Evolutionary conservation across 2,329 filamentous ascomycete genomes (phyloP).

Genomic region (Scopulariopsis brevicaulis): DNA sequence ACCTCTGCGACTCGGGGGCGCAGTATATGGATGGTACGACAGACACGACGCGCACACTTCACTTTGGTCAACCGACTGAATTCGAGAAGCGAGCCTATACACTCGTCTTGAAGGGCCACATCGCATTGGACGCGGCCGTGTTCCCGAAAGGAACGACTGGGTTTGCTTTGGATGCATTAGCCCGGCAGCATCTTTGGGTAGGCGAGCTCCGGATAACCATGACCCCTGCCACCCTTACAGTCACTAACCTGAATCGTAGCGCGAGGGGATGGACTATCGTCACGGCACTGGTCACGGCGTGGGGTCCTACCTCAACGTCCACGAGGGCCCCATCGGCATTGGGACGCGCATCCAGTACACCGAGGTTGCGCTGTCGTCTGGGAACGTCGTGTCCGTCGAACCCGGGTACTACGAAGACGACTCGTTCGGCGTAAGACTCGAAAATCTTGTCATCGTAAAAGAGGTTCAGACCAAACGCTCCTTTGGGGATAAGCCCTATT

Average conservation of each 20-base stretch:
- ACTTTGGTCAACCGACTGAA: conserved; percentile 76
- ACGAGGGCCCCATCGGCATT: conserved; percentile 94
- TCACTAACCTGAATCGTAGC: conserved; percentile 19
- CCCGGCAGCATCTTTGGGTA: conserved; percentile 87
- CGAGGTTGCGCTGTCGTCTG: conserved; percentile 79
- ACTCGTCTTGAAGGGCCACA: conserved; percentile 87
- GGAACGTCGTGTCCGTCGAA: conserved; percentile 93
- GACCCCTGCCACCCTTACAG: not conserved
- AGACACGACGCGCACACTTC: conserved; percentile 85
- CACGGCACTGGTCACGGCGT: conserved; percentile 96
- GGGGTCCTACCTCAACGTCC: conserved; percentile 90
- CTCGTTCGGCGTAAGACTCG: conserved; percentile 87
- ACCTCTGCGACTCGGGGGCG: conserved; percentile 94
- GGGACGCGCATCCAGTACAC: conserved; percentile 85
- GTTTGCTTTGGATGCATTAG: conserved; percentile 79
- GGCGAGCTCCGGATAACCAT: conserved; percentile 11
- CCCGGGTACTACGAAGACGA: conserved; percentile 97
- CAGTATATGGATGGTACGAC: conserved; percentile 95
- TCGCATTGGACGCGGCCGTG: conserved; percentile 72
- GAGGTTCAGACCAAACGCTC: conserved; percentile 78
- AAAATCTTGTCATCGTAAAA: conserved; percentile 86
- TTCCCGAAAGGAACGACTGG: conserved; percentile 95
- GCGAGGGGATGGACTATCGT: conserved; percentile 81
- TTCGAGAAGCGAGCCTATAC: conserved; percentile 87
- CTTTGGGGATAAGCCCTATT: conserved; percentile 88